Evolutionary conservation across 805 yeast species (phyloP), one percentile per base, ranked within the genome.

Genomic region (Candida ponderosae): DNA sequence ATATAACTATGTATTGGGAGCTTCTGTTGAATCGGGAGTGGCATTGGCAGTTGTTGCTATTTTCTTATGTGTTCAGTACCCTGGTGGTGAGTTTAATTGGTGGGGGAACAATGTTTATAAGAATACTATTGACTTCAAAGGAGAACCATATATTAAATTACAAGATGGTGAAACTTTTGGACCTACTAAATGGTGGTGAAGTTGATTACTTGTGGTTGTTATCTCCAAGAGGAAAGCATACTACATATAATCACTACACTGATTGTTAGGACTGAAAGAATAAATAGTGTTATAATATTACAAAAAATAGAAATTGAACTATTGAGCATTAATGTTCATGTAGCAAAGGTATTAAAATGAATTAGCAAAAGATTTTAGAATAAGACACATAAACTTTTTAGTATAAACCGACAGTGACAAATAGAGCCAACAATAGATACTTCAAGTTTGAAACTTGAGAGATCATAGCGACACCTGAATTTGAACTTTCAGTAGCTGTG

Each of bases 11-110:
- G 73, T 76, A 5, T 56, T 76, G 43, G 75, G 80, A 26, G 75
- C 80, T 39, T 81, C 72, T n/a, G 64, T 77, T 4, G 74, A 76
- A 20, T 70, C 79, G 0, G 82, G 81, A n/a, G 75, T 76, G 11
- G 82, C 82, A 0, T 63, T 75, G 39, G 67, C 79, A 27, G 72
- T 78, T 2, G 68, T 77, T 34, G 42, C 74, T 17, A 73, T 77
- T 9, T 76, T 77, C 50, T 60, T 75, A 42, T 59, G 70, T 14
- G 73, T 75, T 4, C 73, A 69, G 39, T 70, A 64, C 39, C 66
- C 71, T 32, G 67, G 66, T 14, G 62, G 61, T 8, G 51, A 51
- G 5, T 41, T 64, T 4, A 43, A 44, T 30, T 77, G 84, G 84
- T 74, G 82, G 81, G 83, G 83, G 18, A 76, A 72, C 51, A 56